These are phyloP conservation scores for Zarea fungicola DNA, from an alignment of 2,329 filamentous ascomycete genomes.

Conservation along the genomic window DNA sequence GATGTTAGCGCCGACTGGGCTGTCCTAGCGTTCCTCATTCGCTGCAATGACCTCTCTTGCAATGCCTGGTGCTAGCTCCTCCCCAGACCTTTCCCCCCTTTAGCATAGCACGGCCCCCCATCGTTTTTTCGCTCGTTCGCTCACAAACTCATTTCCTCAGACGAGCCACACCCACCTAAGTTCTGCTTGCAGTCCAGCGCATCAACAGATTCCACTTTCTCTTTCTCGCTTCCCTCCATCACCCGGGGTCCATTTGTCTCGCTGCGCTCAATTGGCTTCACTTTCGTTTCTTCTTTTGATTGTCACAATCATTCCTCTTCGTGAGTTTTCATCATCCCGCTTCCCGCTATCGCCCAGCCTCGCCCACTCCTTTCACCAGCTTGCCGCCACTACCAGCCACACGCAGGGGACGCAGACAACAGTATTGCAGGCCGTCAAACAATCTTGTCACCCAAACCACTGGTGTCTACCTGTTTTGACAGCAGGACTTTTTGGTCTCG, in stretches of 20 bases:
- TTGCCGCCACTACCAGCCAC: slow-evolving; percentile 8
- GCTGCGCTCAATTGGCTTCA: slow-evolving; percentile 19
- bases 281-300: slow-evolving; percentile 13
- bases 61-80: background rate
- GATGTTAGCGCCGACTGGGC: slow-evolving; percentile 5
- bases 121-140: slow-evolving; percentile 12
- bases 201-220: slow-evolving; percentile 14
- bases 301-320: slow-evolving; percentile 2
- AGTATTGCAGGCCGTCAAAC: background rate
- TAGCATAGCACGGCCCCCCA: slow-evolving; percentile 4
- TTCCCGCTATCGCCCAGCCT: background rate
- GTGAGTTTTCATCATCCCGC: background rate
- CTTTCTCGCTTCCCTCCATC: slow-evolving; percentile 17
- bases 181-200: slow-evolving; percentile 15
- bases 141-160: slow-evolving; percentile 12
- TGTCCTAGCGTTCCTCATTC: background rate
- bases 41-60: background rate
- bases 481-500: no score
- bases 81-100: background rate
- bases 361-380: background rate
- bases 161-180: background rate
- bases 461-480: no score
- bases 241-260: slow-evolving; percentile 20
- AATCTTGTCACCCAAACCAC: background rate
- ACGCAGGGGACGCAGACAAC: background rate